Conservation (phyloP, 192 early-diverging fungal species). For the Mortierella claussenii region DNA sequence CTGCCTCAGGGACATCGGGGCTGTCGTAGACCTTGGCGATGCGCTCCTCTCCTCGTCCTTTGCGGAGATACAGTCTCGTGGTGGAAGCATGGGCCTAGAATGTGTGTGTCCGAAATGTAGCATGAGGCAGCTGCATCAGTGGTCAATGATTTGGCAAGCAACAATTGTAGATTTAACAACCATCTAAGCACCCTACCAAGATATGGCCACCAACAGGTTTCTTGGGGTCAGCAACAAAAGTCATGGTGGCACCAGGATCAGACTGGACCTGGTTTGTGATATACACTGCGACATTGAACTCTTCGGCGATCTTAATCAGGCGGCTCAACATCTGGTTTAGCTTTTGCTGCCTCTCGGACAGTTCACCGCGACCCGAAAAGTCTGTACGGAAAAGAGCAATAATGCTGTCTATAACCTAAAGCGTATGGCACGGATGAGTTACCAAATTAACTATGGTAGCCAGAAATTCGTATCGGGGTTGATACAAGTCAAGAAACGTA, state of each 20-base stretch:
- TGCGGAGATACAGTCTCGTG: slow-evolving; percentile 81
- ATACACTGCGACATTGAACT: slow-evolving; percentile 86
- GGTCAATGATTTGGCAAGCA: too few relatives aligned
- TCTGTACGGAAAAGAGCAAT: slow-evolving; percentile 87
- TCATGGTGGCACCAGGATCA: slow-evolving; percentile 70
- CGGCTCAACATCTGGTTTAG: slow-evolving; percentile 78
- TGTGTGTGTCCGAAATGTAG: too few relatives aligned
- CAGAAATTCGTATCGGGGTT: neutral
- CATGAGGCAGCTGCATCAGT: too few relatives aligned
- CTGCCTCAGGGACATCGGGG: slow-evolving; percentile 81
- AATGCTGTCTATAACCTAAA: slow-evolving; percentile 79
- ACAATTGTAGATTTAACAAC: too few relatives aligned
- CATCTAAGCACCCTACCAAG: too few relatives aligned
- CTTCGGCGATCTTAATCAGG: slow-evolving; percentile 81
- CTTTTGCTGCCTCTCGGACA: slow-evolving; percentile 87
- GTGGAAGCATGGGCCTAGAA: slow-evolving; percentile 63
- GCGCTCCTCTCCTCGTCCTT: slow-evolving; percentile 83
- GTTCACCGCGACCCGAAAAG: slow-evolving; percentile 86
- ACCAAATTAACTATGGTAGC: too few relatives aligned
- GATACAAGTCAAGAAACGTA: slow-evolving; percentile 18
- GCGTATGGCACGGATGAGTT: too few relatives aligned
- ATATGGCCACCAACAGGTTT: slow-evolving; percentile 89
- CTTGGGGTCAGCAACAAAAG: slow-evolving; percentile 88
- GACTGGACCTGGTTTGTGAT: slow-evolving; percentile 80
- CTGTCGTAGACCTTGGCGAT: slow-evolving; percentile 88